Evolutionary conservation across 2,329 filamentous ascomycete genomes (phyloP).

Genomic region (Ophiosphaerella herpotricha): DNA sequence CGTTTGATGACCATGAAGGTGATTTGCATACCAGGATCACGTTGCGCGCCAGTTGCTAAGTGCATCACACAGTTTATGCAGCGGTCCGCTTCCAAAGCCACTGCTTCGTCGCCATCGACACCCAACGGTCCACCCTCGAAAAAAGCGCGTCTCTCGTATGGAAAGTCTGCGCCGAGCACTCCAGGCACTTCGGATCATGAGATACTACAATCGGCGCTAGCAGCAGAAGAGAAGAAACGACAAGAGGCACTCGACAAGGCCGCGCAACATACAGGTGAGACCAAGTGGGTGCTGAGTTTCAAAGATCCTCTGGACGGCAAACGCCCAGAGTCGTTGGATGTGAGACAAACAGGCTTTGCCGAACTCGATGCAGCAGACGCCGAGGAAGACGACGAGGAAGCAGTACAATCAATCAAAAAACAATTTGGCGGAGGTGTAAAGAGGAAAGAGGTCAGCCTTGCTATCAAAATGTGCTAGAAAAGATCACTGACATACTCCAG

Average conservation of each 20-base stretch:
- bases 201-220: constrained; percentile 66
- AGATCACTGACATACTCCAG: constrained; percentile 22
- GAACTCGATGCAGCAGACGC: constrained; percentile 52
- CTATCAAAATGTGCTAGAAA: constrained; percentile 1
- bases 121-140: constrained; percentile 63
- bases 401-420: constrained; percentile 44
- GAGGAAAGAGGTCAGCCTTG: constrained; percentile 25
- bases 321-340: constrained; percentile 46
- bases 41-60: constrained; percentile 12
- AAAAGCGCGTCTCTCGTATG: constrained; percentile 62
- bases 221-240: constrained; percentile 69
- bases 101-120: constrained; percentile 54
- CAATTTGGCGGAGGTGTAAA: constrained; percentile 58
- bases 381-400: constrained; percentile 41
- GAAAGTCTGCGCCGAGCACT: constrained; percentile 38
- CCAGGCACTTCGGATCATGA: constrained; percentile 55
- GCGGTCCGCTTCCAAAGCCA: constrained; percentile 70
- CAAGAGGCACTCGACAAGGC: constrained; percentile 63
- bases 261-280: constrained; percentile 67
- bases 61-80: constrained; percentile 75
- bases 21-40: constrained; percentile 2
- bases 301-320: constrained; percentile 49
- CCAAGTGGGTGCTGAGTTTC: constrained; percentile 74
- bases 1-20: constrained; percentile 89
- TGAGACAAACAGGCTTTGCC: constrained; percentile 67